Evolutionary conservation across 192 early-diverging fungal genomes (phyloP), one percentile per base, ranked within the genome.

Genomic region (Oehlia diaphana): DNA sequence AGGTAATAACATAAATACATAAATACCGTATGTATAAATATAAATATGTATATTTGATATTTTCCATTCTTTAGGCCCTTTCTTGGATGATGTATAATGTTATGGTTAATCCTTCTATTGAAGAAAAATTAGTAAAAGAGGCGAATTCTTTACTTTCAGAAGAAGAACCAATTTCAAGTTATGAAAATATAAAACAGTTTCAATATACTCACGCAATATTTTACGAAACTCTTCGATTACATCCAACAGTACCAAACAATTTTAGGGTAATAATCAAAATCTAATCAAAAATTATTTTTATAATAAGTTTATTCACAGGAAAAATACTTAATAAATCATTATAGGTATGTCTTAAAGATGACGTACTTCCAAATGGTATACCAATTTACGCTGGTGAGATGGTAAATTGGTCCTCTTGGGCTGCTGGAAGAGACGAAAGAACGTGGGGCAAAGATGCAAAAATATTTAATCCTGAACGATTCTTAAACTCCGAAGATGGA

Each of bases 401-500:
- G 12, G 84, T 93, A 6, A 67, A 76, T 2, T 93, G 85, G 86
- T 81, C 73, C 19, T 82, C 86, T 1, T 94, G 88, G 49, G 73
- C 79, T 3, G 87, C 90, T 78, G 91, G 89, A 5, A 81, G 91
- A 63, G 81, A 73, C 21, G 75, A 83, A 72, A 66, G 82, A 10
- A 82, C 92, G 33, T 94, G 92, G 93, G 93, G 93, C 13, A 66
- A 78, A n/a, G 87, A 93, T 69, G 92, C 91, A 9, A 81, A 72
- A 49, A 80, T 88, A 73, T 94, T 91, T 80, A 74, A 83, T 16
- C 93, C 93, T 33, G 88, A 91, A 69, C 86, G 92, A 6, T 94
- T 92, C 89, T 80, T 93, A 23, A 82, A 86, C 26, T 73, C 62
- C 0, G 67, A 31, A 16, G 79, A 84, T 68, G 74, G 82, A 4